These are phyloP conservation scores for Euphrasia confusa DNA, from an alignment of 257 asterid species.

Conservation along the genomic window DNA sequence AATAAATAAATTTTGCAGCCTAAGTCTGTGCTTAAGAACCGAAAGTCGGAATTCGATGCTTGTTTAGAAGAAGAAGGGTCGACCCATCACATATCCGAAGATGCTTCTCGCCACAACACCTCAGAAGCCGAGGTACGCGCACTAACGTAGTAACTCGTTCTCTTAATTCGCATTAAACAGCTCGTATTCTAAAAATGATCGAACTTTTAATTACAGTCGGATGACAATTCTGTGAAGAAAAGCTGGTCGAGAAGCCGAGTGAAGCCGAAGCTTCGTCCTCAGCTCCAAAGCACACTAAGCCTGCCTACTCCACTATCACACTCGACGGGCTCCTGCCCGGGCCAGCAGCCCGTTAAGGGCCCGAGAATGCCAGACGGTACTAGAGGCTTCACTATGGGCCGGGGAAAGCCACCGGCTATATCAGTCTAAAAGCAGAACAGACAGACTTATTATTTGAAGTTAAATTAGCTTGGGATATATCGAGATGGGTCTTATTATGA, in stretches of 20 bases:
- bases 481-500: too few relatives aligned
- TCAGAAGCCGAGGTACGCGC: slow-evolving; percentile 32
- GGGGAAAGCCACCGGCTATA: slow-evolving; percentile 67
- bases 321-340: slow-evolving; percentile 28
- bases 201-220: slow-evolving; percentile 31
- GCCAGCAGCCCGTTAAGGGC: slow-evolving; percentile 44
- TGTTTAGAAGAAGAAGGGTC: slow-evolving; percentile 47
- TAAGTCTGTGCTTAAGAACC: slow-evolving; percentile 56
- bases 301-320: slow-evolving; percentile 46
- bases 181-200: not conserved
- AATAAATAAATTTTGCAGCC: slow-evolving; percentile 48
- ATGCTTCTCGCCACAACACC: slow-evolving; percentile 31
- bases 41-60: slow-evolving; percentile 58
- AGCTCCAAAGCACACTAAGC: slow-evolving; percentile 53
- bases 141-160: too few relatives aligned
- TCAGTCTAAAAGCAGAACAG: too few relatives aligned
- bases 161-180: not conserved
- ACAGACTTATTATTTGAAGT: too few relatives aligned
- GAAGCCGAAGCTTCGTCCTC: slow-evolving; percentile 50
- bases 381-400: slow-evolving; percentile 88
- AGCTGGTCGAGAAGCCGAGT: slow-evolving; percentile 66
- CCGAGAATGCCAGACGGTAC: slow-evolving; percentile 99
- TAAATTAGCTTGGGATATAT: too few relatives aligned
- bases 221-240: slow-evolving; percentile 48
- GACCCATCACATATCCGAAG: slow-evolving; percentile 26